Percentiles rank a stretch among this genome's conserved stretches.
Evolutionary conservation across 495 filamentous ascomycete genomes (phyloP).

Genomic region (Rhypophila decipiens): DNA sequence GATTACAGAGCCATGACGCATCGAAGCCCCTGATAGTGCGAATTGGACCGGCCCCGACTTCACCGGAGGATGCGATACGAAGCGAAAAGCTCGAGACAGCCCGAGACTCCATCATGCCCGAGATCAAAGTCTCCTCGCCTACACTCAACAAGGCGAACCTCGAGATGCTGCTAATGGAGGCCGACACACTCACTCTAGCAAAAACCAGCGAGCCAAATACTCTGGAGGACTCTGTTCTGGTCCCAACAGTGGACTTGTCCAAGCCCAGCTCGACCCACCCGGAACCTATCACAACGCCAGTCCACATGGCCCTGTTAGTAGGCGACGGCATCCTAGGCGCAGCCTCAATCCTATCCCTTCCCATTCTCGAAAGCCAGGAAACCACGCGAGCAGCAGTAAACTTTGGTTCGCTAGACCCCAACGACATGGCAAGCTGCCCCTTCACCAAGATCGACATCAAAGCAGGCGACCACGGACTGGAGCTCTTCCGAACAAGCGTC

Average conservation of each 20-base stretch:
- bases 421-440: slow-evolving; percentile 26
- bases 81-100: slow-evolving; percentile 14
- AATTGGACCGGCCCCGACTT: slow-evolving; percentile 20
- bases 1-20: slow-evolving; percentile 45
- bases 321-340: slow-evolving; percentile 54
- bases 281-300: slow-evolving; percentile 67
- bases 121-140: slow-evolving; percentile 57
- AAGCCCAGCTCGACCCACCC: slow-evolving; percentile 53
- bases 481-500: slow-evolving; percentile 59
- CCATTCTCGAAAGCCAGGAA: slow-evolving; percentile 25
- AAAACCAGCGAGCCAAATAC: slow-evolving; percentile 12
- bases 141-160: slow-evolving; percentile 61
- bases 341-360: slow-evolving; percentile 29
- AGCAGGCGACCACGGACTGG: slow-evolving; percentile 52
- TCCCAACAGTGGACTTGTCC: slow-evolving; percentile 65
- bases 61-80: not conserved
- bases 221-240: slow-evolving; percentile 56
- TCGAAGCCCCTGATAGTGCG: slow-evolving; percentile 41
- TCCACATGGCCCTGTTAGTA: slow-evolving; percentile 76
- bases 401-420: slow-evolving; percentile 26
- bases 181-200: slow-evolving; percentile 35
- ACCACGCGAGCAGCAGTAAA: slow-evolving; percentile 37
- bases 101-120: slow-evolving; percentile 33
- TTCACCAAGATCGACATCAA: slow-evolving; percentile 34
- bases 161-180: slow-evolving; percentile 69